Evolutionary conservation across 148 eudicot genomes (phyloP).

Genomic region (Oxyria digyna): DNA sequence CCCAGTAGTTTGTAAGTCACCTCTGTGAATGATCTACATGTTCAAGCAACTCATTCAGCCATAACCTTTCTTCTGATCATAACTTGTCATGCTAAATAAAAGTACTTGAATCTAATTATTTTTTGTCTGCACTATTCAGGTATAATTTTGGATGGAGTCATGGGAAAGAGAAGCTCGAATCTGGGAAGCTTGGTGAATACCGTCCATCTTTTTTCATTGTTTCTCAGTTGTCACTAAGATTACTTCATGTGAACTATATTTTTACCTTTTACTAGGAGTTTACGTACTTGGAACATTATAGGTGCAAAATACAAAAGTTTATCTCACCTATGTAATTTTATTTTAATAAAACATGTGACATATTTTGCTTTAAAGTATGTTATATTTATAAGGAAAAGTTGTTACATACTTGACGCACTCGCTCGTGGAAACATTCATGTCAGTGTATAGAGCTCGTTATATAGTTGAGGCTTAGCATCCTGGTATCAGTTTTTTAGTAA

Average conservation of each 20-base stretch:
- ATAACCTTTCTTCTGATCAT: not conserved
- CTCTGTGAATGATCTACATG: not conserved
- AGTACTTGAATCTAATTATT: not conserved
- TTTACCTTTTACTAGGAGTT: not conserved
- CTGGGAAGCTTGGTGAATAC: constrained; percentile 78
- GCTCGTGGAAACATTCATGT: not conserved
- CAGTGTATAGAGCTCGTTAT: not conserved
- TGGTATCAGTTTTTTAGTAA: not conserved
- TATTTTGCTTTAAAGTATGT: not conserved
- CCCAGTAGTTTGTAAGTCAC: not conserved
- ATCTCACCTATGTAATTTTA: not conserved
- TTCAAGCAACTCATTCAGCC: constrained; percentile 2
- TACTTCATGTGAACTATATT: not conserved
- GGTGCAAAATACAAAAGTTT: not conserved
- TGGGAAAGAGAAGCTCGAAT: constrained; percentile 97
- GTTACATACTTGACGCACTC: not conserved
- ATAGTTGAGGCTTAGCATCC: not conserved
- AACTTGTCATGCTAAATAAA: not conserved
- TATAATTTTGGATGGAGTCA: constrained; percentile 99
- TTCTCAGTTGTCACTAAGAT: constrained; percentile 4
- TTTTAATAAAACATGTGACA: not conserved
- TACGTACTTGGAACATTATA: not conserved
- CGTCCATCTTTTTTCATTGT: not conserved
- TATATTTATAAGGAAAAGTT: not conserved
- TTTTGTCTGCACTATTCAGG: constrained; percentile 22